A percentile compares a stretch with the other conserved stretches of the same genome.
Evolutionary conservation across 2,329 filamentous ascomycete species (phyloP).

Genomic region (Monosporascus sp.): DNA sequence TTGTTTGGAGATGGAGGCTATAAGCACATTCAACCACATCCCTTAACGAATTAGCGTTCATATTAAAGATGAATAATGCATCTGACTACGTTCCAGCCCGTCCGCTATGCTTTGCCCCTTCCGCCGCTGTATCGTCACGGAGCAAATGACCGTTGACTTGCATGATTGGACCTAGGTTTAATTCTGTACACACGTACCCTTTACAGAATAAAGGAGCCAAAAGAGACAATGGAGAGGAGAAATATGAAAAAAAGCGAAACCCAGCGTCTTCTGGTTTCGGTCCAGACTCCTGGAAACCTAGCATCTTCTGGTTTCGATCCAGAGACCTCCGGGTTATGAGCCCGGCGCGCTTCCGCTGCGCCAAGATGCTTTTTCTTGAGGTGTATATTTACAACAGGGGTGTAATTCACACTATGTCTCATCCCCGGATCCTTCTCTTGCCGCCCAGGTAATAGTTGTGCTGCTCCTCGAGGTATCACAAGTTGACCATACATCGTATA

Average conservation of each 20-base stretch:
- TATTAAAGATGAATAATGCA: no score
- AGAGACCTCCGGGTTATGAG: constrained; percentile 2
- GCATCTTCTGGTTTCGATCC: constrained; percentile 1
- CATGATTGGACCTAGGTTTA: neutral
- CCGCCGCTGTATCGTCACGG: no score
- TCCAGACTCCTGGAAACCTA: neutral
- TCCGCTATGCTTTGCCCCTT: no score
- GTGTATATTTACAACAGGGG: no score
- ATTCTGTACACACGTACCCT: neutral
- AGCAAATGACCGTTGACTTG: no score
- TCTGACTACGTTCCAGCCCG: no score
- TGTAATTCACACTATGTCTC: no score
- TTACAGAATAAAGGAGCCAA: neutral
- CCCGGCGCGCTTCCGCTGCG: constrained; percentile 3
- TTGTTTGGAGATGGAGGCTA: neutral
- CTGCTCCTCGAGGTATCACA: no score
- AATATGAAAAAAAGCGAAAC: neutral
- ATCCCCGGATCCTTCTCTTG: no score
- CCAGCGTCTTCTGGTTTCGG: neutral
- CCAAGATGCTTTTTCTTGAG: neutral
- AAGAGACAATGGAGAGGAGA: neutral
- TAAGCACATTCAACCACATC: neutral
- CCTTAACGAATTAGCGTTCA: neutral
- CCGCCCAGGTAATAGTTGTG: no score
- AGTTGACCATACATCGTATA: no score